These are phyloP conservation scores for Candida ponderosae DNA, from an alignment of 805 yeast species.

Conservation along the genomic window DNA sequence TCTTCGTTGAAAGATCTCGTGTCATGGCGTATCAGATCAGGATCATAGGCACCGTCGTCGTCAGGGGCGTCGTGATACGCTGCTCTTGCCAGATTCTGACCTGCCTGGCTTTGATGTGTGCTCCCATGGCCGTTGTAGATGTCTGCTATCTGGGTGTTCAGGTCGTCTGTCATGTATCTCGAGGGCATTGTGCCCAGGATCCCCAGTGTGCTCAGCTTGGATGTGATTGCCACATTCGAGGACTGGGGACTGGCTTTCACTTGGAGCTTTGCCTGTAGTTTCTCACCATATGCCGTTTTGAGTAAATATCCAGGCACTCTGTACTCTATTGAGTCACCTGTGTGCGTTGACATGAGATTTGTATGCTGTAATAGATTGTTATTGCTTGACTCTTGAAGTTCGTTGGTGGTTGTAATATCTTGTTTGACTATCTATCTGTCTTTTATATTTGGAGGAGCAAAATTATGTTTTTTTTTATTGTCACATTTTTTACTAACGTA, in stretches of 20 bases:
- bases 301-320: conserved; percentile 10
- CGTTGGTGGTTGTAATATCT: too few relatives aligned
- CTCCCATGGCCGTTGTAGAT: neutral
- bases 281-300: conserved; percentile 13
- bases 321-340: neutral
- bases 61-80: conserved; percentile 2
- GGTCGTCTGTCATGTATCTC: conserved; percentile 5
- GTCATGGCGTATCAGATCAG: neutral
- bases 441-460: too few relatives aligned
- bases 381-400: too few relatives aligned
- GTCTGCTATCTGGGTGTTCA: conserved; percentile 5
- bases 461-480: too few relatives aligned
- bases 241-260: neutral
- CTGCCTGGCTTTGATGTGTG: too few relatives aligned
- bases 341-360: too few relatives aligned
- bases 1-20: neutral
- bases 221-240: conserved; percentile 1
- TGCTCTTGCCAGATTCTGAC: neutral
- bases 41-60: conserved; percentile 2
- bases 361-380: too few relatives aligned
- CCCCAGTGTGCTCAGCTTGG: conserved; percentile 9
- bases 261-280: conserved; percentile 4
- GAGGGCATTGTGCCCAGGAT: conserved; percentile 14
- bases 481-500: too few relatives aligned
- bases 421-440: too few relatives aligned